Base-by-base conservation (phyloP, 2,329 filamentous ascomycete genomes). In the Epichloe sylvatica region DNA sequence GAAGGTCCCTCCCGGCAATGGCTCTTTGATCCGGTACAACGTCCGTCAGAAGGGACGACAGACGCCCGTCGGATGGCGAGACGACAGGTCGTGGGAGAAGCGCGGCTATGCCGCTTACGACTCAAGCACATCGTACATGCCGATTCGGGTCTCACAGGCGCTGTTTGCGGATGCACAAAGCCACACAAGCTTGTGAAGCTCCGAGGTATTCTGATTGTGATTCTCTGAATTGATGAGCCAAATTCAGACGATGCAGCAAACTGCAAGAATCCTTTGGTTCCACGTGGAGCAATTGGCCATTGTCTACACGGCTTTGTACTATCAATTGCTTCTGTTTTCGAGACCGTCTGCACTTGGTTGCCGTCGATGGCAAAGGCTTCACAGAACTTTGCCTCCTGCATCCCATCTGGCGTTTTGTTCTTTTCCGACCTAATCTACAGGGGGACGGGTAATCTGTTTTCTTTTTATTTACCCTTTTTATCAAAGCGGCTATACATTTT, bases 21-120 rank as follows among this genome's bases (percentile, higher is more conserved):
- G 61, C 35, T 68, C 67, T 47, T 67, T 75, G 34, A 64, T 74
- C 51, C 69, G 69, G 49, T 75, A 70, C 60, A 70, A 71, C 55
- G 65, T 69, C 54, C 67, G 67, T 54, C 67, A 66, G 55, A 67
- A 69, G 59, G 64, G 57, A 61, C 62, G 64, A 54, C 60, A 57
- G 55, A 53, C 59, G 51, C 57, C 57, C 51, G 49, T 51, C 55
- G 57, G 46, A 49, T 49, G 44, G 51, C 49, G 48, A 54, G 25
- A 56, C 33, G 50, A 56, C 13, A 56, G 51, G 42, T 53, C 56
- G 21, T 60, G 61, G 60, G 62, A 64, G 54, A 66, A 67, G 54
- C 54, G 53, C 47, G 62, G 54, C 36, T 62, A 60, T 49, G 64
- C 59, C 46, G 55, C 62, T 4, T 67, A 65, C 55, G 64, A 68